Base-by-base conservation (phyloP, 2,329 filamentous ascomycete genomes). In the Fusarium armeniacum region DNA sequence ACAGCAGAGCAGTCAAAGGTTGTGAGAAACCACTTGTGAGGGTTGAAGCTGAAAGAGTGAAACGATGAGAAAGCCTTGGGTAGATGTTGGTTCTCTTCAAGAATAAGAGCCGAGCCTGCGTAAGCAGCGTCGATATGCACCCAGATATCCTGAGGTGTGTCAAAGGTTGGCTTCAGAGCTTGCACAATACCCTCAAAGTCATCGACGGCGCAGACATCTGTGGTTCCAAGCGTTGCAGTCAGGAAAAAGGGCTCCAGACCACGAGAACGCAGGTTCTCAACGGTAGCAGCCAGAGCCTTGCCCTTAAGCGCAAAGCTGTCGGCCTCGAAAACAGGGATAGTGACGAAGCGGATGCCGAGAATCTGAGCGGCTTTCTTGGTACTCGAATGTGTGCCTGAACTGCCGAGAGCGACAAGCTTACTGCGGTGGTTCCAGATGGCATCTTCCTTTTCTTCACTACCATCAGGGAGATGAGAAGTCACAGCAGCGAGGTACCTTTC, bases 1-100 rank as follows among this genome's bases (percentile, higher is more conserved):
- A 97, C 86, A 70, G 91, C 91, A 57, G 91, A 93, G 74, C 85
- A 87, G 78, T 98, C 95, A 75, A 98, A 98, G 80, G 97, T 97
- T 60, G 93, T 94, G 20, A 98, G 89, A 49, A 98, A 85, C 95
- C 95, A 98, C 83, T 98, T 98, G 85, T 98, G 94, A 87, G 97
- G 92, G 83, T 98, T 98, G 83, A 95, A 89, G 81, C 97, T 91
- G 86, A 97, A 97, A 69, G 91, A 94, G 83, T 97, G 92, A 77
- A 97, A 94, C 24, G 84, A 81, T 2, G 84, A 81, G 52, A 95
- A 85, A 11, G 88, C 81, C 24, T 83, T 76, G 2, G 90, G 84
- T 51, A 93, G 85, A 71, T 90, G 85, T 59, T 93, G 91, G 80
- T 92, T 91, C 78, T 97, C 93, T 4, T 93, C 91, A 24, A 92